Base-by-base conservation (phyloP, 1,284 basidiomycete genomes). In the Ganoderma meredithae region DNA sequence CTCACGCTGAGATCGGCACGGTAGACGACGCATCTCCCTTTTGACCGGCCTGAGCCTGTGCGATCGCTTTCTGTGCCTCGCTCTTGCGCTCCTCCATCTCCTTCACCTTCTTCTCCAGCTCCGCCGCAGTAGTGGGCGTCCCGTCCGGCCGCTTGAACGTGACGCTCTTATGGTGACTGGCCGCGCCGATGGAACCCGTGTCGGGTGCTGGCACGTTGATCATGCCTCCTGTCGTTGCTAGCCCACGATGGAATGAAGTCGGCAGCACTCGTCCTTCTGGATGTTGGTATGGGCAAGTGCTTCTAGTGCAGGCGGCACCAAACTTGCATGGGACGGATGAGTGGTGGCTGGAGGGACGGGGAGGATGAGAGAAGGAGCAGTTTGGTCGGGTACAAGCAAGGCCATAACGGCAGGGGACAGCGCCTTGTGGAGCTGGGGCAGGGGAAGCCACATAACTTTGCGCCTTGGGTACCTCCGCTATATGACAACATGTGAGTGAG, bases 241-340 rank as follows among this genome's bases (percentile, higher is more conserved):
- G 79, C 0, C 92, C 92, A 40, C 91, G 89, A 75, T 94, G 91
- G 85, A 94, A 94, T 5, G 88, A 82, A 1, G 87, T 84, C 1
- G 93, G 93, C 3, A 94, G 82, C 8, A 92, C 91, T 13, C 93
- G 90, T 9, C 90, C 91, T 62, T 92, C 89, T 0, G 94, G 94
- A 74, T 95, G 94, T 73, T 92, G 88, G 83, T 89, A 95, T 6
- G 87, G 80, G 76, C 94, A 95, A 60, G 86, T 83, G 17, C 89
- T 87, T 62, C 91, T 88, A 10, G 94, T 95, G 78, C 94, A 95
- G n/a, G 79, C 85, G 1, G 90, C 81, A 25, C 92, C 94, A 72
- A 92, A 95, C 60, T 89, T 88, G 78, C 94, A 95, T 36, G 86
- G 86, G 15, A 81, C 73, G 68, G 58, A 60, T 36, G 80, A 80